These are phyloP conservation scores for Scleroderma bovista DNA, from an alignment of 768 basidiomycete genomes.

Conservation along the genomic window DNA sequence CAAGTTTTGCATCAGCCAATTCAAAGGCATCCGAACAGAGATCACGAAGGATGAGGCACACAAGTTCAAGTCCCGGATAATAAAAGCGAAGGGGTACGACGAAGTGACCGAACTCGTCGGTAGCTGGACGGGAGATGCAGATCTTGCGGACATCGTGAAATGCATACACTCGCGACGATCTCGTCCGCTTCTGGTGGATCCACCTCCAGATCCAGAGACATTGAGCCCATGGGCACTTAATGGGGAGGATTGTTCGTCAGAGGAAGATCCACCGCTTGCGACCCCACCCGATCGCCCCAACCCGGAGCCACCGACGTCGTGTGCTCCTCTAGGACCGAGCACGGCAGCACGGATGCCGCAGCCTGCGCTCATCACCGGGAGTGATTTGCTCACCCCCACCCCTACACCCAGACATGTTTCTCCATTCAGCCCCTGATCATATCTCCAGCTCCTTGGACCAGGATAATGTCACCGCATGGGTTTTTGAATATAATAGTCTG, in stretches of 20 bases:
- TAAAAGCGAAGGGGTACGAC: constrained; percentile 58
- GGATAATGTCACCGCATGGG: background rate
- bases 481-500: too few species aligned
- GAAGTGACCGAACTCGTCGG: constrained; percentile 48
- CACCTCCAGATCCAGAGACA: background rate
- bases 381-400: constrained; percentile 43
- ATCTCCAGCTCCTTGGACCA: background rate
- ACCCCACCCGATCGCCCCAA: constrained; percentile 53
- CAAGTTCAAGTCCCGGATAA: constrained; percentile 45
- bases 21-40: constrained; percentile 59
- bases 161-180: constrained; percentile 34
- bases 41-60: constrained; percentile 58
- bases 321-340: constrained; percentile 39
- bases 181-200: constrained; percentile 14
- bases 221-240: background rate
- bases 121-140: constrained; percentile 54
- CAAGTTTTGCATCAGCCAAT: constrained; percentile 82
- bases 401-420: constrained; percentile 26
- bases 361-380: constrained; percentile 37
- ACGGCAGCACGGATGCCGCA: constrained; percentile 32
- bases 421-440: constrained; percentile 4
- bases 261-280: constrained; percentile 25
- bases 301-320: constrained; percentile 49
- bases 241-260: constrained; percentile 15
- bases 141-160: constrained; percentile 49